Base-by-base conservation (phyloP, 1,284 basidiomycete genomes). In the Cutaneotrichosporon spelunceum region DNA sequence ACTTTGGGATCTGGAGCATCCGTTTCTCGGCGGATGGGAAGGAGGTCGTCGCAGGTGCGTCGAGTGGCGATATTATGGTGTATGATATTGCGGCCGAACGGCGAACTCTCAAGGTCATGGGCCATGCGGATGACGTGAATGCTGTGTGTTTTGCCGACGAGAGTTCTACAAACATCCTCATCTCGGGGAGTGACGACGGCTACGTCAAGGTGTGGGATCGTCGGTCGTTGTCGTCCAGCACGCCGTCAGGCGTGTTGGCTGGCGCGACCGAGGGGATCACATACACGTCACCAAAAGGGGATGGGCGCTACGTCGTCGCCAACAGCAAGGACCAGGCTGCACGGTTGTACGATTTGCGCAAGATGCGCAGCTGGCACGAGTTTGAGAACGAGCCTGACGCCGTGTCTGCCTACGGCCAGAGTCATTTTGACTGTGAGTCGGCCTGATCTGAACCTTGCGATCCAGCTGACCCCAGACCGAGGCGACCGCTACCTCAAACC, bases 201-300 rank as follows among this genome's bases (percentile, higher is more conserved):
- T 94, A 89, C 76, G 81, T 98, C 66, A 98, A 98, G 84, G 87
- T 99, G 60, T 99, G 95, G 92, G 95, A 99, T 77, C 87, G 96
- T 56, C 86, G 96, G 26, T 95, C 92, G 1, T 80, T 99, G 11
- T 82, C 84, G 5, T 88, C 89, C 2, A 84, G 82, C 52, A 91
- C 89, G 67, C 92, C 95, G 2, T 92, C 93, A 0, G 95, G 95
- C 27, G 89, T 94, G 0, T 83, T 99, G 1, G 87, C 93, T 24
- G 95, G 96, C 0, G 95, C 98, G 63, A 97, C 93, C 0, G 93
- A 97, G 73, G 93, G 93, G 36, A 88, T 96, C 66, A 93, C 93
- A 5, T 89, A 90, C 68, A 90, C 91, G 8, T 88, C 90, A 24
- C 87, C 91, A 1, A 93, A 86, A 73, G 79, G 92, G 8, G 96